Evolutionary conservation across 192 early-diverging fungal species (phyloP).

Genomic region (Gonapodya sp.): DNA sequence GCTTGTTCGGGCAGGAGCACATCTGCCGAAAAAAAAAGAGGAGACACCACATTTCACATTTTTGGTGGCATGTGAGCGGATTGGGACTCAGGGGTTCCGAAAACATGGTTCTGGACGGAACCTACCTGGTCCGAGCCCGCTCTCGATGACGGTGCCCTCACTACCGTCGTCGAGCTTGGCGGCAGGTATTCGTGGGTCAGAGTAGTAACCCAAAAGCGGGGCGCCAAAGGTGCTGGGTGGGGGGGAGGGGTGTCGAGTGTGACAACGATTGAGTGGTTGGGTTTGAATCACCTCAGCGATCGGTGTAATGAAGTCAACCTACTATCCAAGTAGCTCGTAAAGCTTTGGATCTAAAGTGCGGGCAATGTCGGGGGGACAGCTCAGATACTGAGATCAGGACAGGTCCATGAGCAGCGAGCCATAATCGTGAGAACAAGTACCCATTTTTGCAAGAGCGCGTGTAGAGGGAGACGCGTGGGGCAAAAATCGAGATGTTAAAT

Average conservation of each 20-base stretch:
- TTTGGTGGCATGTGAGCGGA: no score
- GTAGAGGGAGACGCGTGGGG: no score
- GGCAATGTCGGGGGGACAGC: slow-evolving; percentile 8
- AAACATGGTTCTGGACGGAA: not conserved
- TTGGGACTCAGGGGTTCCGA: not conserved
- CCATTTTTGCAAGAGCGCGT: no score
- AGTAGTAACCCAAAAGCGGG: not conserved
- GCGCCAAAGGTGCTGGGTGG: not conserved
- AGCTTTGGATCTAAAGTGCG: not conserved
- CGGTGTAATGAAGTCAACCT: no score
- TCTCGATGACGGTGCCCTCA: not conserved
- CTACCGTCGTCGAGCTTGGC: not conserved
- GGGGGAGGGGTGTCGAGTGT: not conserved
- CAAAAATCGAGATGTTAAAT: no score
- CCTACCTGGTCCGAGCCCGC: not conserved
- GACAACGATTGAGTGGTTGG: not conserved
- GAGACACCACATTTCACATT: no score
- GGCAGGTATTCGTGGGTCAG: not conserved
- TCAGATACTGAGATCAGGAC: slow-evolving; percentile 10
- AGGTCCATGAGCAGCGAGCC: no score
- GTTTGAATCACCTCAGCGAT: not conserved
- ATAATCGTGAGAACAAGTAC: no score
- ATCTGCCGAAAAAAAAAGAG: not conserved
- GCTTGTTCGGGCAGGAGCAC: slow-evolving; percentile 2
- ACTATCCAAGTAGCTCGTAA: slow-evolving; percentile 4